Base-by-base conservation (phyloP, 768 basidiomycete genomes). In the Boletus sp. region DNA sequence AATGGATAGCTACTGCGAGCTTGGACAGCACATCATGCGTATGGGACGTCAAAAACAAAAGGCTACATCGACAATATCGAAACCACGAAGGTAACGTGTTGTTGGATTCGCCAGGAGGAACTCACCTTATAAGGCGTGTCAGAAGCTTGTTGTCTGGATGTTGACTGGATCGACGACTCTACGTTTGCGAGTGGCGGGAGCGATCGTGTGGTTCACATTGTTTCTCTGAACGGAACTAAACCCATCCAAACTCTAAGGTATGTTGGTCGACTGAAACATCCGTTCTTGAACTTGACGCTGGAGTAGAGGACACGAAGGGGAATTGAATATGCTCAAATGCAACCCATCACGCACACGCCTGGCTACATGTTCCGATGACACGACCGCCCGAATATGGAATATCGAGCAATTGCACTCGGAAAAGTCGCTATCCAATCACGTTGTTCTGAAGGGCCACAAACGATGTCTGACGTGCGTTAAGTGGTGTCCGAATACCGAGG, bases 361-460 rank as follows among this genome's bases (percentile, higher is more conserved):
- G 44, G 90, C 89, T 12, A 89, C 90, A 6, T 91, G 89, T 68
- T 90, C 92, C 1, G 92, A 94, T 64, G 92, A 94, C 60, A 75
- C 76, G 60, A 90, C 89, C 0, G 86, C 88, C 18, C 83, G 87
- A 37, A 80, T 93, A 63, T 94, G 90, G 90, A 79, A 82, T 52
- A 73, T 89, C 48, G 81, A 81, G 51, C 77, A 78, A 49, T 62
- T 83, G 20, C 68, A 69, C 57, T 47, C 62, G 40, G 71, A 65
- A 42, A 70, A 72, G 53, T 45, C 60, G 10, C 44, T 50, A 33
- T 47, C 61, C 7, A 51, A 57, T 18, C 62, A 57, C 15, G 56
- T 76, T 14, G 69, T 84, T 7, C 73, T 92, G 35, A 73, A 75
- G 42, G 91, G 90, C 2, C 91, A 93, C 68, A 77, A 70, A 40